Base-by-base conservation (phyloP, 2,329 filamentous ascomycete genomes). In the Teratosphaeria epicoccoides region DNA sequence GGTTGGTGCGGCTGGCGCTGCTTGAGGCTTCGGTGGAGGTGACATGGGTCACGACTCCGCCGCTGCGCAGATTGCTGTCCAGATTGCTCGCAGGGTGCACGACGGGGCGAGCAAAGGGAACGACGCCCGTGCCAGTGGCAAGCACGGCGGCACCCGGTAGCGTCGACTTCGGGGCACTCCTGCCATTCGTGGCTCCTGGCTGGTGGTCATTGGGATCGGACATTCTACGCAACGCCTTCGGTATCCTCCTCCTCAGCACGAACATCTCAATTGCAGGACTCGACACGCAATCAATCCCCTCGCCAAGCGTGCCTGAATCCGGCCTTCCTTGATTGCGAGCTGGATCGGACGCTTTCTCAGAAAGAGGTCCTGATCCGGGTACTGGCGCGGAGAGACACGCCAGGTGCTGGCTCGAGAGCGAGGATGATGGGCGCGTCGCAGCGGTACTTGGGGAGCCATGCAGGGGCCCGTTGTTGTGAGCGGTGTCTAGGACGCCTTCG, bases 301-400 rank as follows among this genome's bases (percentile, higher is more conserved):
- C 57, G 44, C 59, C 61, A 25, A 59, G 51, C 17, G 58, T 46
- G 9, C 17, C 33, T 23, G 51, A 25, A 9, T n/a, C 29, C 23
- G 49, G 51, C 55, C 49, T 52, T 53, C 51, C 44, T 55, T 53
- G 37, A 52, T 52, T 6, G 43, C 26, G 50, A 54, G 47, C 43
- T 43, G 49, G n/a, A 20, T 33, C 46, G 33, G 46, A 44, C n/a
- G 26, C 37, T n/a, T 44, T 28, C 26, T 28, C 9, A 11, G 43
- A n/a, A 2, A 25, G 12, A 12, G 23, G 37, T 50, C 52, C 26
- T 54, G 55, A 50, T 47, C 54, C 48, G 25, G 58, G 49, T 24
- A 52, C 47, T 50, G 52, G 57, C 60, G 58, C 60, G 59, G 60
- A 63, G 57, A 57, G 58, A 56, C 55, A 59, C 57, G 57, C 55